These are phyloP conservation scores for Leavenworthia alabamica DNA, from an alignment of 345 rosid genomes.

Conservation along the genomic window DNA sequence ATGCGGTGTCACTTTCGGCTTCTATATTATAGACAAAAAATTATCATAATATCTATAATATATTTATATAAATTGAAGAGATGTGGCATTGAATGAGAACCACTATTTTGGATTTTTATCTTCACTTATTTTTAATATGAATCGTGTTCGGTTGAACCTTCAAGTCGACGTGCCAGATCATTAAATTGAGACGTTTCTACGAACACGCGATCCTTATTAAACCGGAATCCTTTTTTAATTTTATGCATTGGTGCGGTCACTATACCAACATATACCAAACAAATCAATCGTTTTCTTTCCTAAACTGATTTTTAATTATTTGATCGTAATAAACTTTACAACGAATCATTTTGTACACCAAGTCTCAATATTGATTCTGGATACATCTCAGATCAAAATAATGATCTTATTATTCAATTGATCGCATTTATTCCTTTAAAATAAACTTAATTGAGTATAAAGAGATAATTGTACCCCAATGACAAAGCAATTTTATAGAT, in stretches of 20 bases:
- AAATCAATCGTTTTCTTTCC: constrained; percentile 6
- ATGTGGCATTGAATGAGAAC: not conserved
- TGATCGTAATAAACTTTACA: not conserved
- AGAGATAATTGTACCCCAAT: constrained; percentile 12
- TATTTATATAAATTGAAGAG: not conserved
- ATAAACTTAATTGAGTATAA: not conserved
- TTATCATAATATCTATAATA: not conserved
- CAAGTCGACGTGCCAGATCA: constrained; percentile 1
- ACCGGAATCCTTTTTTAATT: not conserved
- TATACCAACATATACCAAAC: constrained; percentile 9
- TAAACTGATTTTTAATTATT: not conserved
- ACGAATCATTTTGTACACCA: not conserved
- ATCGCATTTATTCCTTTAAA: not conserved
- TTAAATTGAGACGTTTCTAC: constrained; percentile 8
- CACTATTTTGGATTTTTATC: not conserved
- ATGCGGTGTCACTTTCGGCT: not conserved
- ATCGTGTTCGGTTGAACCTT: constrained; percentile 14
- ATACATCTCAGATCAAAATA: not conserved
- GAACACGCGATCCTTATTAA: not conserved
- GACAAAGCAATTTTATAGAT: not conserved
- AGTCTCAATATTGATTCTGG: not conserved
- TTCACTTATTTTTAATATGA: not conserved
- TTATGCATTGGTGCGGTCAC: not conserved
- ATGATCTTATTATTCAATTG: too few relatives aligned
- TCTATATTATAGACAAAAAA: not conserved